Evolutionary conservation across 208 protist species (phyloP).

Genomic region (Trypanosoma mega): DNA sequence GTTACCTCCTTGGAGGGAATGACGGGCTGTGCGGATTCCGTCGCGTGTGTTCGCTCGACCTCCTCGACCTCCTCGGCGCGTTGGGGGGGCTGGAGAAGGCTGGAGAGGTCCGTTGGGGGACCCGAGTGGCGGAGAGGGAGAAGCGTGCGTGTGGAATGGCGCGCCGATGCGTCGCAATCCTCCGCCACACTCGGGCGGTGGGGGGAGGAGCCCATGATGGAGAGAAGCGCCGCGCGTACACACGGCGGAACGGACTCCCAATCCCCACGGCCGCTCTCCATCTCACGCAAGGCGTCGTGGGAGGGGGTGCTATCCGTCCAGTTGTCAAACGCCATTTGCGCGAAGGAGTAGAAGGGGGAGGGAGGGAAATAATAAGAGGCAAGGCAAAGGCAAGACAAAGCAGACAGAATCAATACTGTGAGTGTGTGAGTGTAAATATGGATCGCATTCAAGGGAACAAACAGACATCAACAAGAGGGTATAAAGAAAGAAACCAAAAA

Average conservation of each 20-base stretch:
- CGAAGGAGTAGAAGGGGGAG: no score
- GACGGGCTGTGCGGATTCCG: neutral
- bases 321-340: neutral
- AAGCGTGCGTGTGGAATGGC: constrained; percentile 16
- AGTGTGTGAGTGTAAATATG: no score
- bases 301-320: neutral
- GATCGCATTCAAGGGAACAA: no score
- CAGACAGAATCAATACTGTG: no score
- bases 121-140: constrained; percentile 10
- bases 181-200: no score
- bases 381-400: no score
- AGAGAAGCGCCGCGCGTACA: constrained; percentile 16
- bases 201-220: neutral
- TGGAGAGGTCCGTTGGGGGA: constrained; percentile 9
- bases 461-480: no score
- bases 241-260: constrained; percentile 20
- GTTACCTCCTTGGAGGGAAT: neutral
- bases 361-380: no score
- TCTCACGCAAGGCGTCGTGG: constrained; percentile 2
- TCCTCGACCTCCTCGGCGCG: constrained; percentile 7
- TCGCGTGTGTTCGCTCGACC: constrained; percentile 3
- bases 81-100: neutral
- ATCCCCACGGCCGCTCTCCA: constrained; percentile 16
- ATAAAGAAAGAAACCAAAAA: no score
- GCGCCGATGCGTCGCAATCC: no score